Evolutionary conservation across 768 basidiomycete species (phyloP).

Genomic region (Phylloporus sp.): DNA sequence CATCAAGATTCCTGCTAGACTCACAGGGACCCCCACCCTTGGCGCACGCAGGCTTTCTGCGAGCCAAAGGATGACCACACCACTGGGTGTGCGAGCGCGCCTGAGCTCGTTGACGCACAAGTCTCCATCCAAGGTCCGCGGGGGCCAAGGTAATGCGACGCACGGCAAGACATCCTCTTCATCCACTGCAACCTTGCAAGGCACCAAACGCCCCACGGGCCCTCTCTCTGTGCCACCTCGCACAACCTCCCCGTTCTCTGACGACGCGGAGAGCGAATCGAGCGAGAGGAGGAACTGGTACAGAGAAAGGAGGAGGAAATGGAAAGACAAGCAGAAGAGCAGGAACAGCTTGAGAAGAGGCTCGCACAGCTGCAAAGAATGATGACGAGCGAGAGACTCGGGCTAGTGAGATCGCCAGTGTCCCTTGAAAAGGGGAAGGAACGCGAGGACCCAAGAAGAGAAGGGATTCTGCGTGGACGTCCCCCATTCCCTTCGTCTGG

Average conservation of each 20-base stretch:
- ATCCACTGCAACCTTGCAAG: conserved; percentile 69
- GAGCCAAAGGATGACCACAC: conserved; percentile 48
- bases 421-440: conserved; percentile 37
- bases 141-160: conserved; percentile 2
- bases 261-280: conserved; percentile 49
- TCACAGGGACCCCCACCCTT: conserved; percentile 3
- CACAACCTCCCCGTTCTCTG: conserved; percentile 49
- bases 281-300: conserved; percentile 57
- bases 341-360: conserved; percentile 63
- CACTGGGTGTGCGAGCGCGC: conserved; percentile 65
- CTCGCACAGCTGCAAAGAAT: conserved; percentile 63
- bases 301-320: conserved; percentile 65
- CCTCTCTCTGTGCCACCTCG: conserved; percentile 31
- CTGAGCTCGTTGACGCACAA: conserved; percentile 63
- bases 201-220: conserved; percentile 29
- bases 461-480: conserved; percentile 44
- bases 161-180: conserved; percentile 57
- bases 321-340: conserved; percentile 62
- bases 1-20: conserved; percentile 22
- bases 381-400: conserved; percentile 72
- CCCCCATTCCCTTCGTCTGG: conserved; percentile 19
- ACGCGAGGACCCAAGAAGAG: conserved; percentile 16
- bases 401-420: conserved; percentile 49
- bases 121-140: conserved; percentile 36
- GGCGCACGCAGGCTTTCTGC: conserved; percentile 29